Percentiles rank a stretch among this genome's conserved stretches.
These are phyloP conservation scores for Schwanniomyces sp. DNA, from an alignment of 805 yeast genomes.

Conservation along the genomic window DNA sequence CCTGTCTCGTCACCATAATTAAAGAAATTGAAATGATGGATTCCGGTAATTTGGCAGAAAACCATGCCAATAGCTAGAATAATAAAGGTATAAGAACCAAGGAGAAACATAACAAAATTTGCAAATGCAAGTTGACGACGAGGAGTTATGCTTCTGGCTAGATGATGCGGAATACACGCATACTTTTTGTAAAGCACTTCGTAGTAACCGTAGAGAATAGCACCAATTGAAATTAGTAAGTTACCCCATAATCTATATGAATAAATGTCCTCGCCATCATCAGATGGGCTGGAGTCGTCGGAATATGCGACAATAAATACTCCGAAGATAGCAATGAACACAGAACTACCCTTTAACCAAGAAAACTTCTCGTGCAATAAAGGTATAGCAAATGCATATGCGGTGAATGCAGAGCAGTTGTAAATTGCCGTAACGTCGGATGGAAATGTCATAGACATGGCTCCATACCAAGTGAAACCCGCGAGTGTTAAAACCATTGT, in stretches of 20 bases:
- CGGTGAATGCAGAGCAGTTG: conserved; percentile 87
- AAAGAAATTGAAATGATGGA: conserved; percentile 60
- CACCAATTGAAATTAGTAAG: conserved; percentile 67
- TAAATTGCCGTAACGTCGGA: conserved; percentile 88
- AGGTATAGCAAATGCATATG: conserved; percentile 80
- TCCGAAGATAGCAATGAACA: conserved; percentile 68
- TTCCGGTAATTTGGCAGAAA: conserved; percentile 50
- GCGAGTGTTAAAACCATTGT: conserved; percentile 67
- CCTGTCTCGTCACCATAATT: conserved; percentile 35
- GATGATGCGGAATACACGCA: conserved; percentile 69
- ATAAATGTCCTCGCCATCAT: conserved; percentile 29
- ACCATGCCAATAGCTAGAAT: conserved; percentile 51
- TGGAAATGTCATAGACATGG: conserved; percentile 78
- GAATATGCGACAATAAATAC: conserved; percentile 78
- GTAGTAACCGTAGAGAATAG: conserved; percentile 75
- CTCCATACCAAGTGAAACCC: conserved; percentile 82
- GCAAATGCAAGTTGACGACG: conserved; percentile 80
- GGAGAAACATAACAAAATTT: conserved; percentile 65
- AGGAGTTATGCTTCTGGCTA: conserved; percentile 41
- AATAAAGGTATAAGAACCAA: conserved; percentile 59
- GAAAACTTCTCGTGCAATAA: conserved; percentile 65
- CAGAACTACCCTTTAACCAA: conserved; percentile 64
- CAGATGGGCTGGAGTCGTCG: conserved; percentile 21
- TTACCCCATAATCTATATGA: conserved; percentile 72
- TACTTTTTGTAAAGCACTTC: conserved; percentile 79